phyloP scores from a whole-genome alignment of 495 filamentous ascomycete species.

The Viridothelium virens region DNA sequence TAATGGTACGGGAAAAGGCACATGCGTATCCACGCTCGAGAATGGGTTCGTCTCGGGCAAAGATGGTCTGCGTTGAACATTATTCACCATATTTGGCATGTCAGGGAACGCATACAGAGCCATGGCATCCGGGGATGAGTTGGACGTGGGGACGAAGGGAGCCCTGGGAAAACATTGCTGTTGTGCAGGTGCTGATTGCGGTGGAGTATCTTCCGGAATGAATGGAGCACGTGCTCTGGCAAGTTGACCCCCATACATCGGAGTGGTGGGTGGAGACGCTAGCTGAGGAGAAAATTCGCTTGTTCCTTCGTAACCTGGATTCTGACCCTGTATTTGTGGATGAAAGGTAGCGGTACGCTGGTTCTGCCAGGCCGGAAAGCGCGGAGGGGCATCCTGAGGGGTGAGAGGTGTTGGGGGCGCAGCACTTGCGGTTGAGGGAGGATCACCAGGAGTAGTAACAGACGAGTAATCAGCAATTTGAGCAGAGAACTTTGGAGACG shows the following conservation, averaged over 20 bases:
- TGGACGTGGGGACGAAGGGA: slow-evolving; percentile 22
- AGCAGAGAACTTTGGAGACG: slow-evolving; percentile 31
- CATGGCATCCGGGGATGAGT: slow-evolving; percentile 11
- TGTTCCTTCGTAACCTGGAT: neutral
- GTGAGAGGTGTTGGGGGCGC: slow-evolving; percentile 38
- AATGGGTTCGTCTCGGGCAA: slow-evolving; percentile 5
- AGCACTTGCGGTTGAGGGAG: slow-evolving; percentile 23
- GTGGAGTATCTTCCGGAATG: slow-evolving; percentile 34
- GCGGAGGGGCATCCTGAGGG: slow-evolving; percentile 28
- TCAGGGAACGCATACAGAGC: slow-evolving; percentile 11
- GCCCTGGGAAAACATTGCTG: slow-evolving; percentile 33
- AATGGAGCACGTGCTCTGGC: slow-evolving; percentile 20
- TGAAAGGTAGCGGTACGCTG: neutral
- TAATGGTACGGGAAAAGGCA: slow-evolving; percentile 21
- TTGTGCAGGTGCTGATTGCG: slow-evolving; percentile 37
- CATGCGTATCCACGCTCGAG: neutral
- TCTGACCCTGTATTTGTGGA: slow-evolving; percentile 1
- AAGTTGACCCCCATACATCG: slow-evolving; percentile 28
- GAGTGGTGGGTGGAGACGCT: slow-evolving; percentile 36
- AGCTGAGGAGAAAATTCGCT: slow-evolving; percentile 2
- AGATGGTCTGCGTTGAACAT: neutral
- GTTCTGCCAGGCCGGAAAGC: slow-evolving; percentile 23
- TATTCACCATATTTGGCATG: slow-evolving; percentile 2
- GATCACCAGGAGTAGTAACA: neutral
- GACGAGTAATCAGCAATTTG: neutral